Evolutionary conservation across 768 basidiomycete genomes (phyloP).

Genomic region (Glaciozyma martinii): DNA sequence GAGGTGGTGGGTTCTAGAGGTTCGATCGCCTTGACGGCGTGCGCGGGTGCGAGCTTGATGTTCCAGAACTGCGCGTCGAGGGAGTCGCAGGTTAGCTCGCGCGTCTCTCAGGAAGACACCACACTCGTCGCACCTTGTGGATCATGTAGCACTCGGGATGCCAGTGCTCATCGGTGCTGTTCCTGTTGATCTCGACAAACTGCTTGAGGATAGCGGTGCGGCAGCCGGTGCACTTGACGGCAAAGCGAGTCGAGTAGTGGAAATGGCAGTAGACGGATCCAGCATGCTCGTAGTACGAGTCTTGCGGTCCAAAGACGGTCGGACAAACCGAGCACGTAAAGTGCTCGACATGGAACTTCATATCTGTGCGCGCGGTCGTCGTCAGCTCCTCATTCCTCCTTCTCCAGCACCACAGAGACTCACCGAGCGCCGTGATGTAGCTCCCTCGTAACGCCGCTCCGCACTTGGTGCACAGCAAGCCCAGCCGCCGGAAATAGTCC

Average conservation of each 20-base stretch:
- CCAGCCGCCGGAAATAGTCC: conserved; percentile 92
- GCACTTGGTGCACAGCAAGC: conserved; percentile 94
- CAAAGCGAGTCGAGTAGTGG: conserved; percentile 97
- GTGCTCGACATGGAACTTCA: conserved; percentile 98
- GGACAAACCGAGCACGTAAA: conserved; percentile 97
- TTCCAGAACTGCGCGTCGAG: conserved; percentile 79
- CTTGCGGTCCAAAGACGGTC: conserved; percentile 91
- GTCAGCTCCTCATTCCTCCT: not conserved
- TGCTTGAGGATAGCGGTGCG: conserved; percentile 96
- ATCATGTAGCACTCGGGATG: conserved; percentile 99
- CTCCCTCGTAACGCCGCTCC: conserved; percentile 86
- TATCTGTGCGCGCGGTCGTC: conserved; percentile 50
- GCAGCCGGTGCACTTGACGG: conserved; percentile 96
- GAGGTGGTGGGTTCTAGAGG: conserved; percentile 13
- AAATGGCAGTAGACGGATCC: conserved; percentile 98
- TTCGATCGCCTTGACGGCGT: conserved; percentile 1
- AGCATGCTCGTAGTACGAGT: conserved; percentile 98
- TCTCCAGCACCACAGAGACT: conserved; percentile 38
- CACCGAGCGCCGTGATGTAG: conserved; percentile 99
- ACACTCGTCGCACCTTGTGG: conserved; percentile 61
- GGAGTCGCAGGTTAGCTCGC: not conserved
- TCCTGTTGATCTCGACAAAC: conserved; percentile 98
- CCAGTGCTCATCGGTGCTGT: conserved; percentile 98
- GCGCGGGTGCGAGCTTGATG: conserved; percentile 56
- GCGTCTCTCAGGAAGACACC: not conserved